Percentiles rank a stretch among this genome's conserved stretches.
Evolutionary conservation across 352 stramenopile species (phyloP).

Genomic region (Pythium aristosporum): DNA sequence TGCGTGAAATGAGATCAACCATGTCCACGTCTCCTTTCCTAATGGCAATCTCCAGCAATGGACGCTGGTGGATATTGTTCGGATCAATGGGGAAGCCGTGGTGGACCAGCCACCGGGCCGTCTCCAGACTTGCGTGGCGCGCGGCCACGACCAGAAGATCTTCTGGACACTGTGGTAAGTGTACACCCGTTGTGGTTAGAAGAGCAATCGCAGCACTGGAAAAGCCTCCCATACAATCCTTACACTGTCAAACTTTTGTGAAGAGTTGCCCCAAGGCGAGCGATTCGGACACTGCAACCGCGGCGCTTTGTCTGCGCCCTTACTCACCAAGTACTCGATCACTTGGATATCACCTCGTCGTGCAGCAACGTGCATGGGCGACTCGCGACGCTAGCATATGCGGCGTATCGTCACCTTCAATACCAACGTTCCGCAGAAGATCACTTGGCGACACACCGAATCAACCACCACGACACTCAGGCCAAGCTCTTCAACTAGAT

Average conservation of each 20-base stretch:
- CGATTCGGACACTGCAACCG: conserved; percentile 18
- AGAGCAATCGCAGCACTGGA: not conserved
- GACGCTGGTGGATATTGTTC: conserved; percentile 10
- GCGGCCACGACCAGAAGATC: conserved; percentile 15
- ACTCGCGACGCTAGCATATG: conserved; percentile 8
- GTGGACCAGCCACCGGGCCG: conserved; percentile 4
- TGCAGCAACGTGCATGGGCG: conserved; percentile 15
- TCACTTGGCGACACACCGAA: not conserved
- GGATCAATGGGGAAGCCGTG: conserved; percentile 9
- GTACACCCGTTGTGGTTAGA: not conserved
- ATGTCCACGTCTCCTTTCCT: not conserved
- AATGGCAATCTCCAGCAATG: conserved; percentile 12
- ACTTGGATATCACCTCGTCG: not conserved
- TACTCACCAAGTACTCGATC: conserved; percentile 11
- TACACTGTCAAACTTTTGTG: conserved; percentile 17
- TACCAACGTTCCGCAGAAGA: not conserved
- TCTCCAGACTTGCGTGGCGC: conserved; percentile 9
- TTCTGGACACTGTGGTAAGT: conserved; percentile 10
- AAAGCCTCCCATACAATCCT: not conserved
- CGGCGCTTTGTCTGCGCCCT: conserved; percentile 6
- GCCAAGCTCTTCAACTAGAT: conserved; percentile 2
- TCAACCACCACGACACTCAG: conserved; percentile 5
- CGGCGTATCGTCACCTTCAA: not conserved
- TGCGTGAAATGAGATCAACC: conserved; percentile 5
- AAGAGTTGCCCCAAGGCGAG: conserved; percentile 1